Percentiles rank a stretch among this genome's conserved stretches.
These are phyloP conservation scores for Xylariaceae sp. DNA, from an alignment of 2,329 filamentous ascomycete genomes.

Conservation along the genomic window DNA sequence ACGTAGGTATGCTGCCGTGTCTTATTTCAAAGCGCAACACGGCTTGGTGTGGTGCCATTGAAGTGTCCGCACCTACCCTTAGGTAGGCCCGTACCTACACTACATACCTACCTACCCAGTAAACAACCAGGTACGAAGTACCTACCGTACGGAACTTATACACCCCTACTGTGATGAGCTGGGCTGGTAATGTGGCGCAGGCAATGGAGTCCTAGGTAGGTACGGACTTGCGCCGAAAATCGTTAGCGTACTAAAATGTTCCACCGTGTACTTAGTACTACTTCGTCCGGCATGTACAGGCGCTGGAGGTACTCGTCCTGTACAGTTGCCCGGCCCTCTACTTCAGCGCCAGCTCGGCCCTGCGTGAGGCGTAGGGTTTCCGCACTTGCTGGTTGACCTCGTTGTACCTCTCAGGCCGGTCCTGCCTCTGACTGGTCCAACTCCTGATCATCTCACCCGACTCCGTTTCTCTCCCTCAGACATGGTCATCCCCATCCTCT, in stretches of 20 bases:
- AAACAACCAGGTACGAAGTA: too few species aligned
- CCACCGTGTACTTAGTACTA: neutral
- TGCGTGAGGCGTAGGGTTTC: neutral
- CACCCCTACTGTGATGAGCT: neutral
- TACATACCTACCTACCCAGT: too few species aligned
- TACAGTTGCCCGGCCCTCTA: neutral
- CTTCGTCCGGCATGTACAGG: neutral
- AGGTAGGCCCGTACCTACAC: too few species aligned
- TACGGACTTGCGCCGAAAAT: neutral
- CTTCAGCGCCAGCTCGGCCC: neutral
- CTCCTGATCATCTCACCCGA: constrained; percentile 15
- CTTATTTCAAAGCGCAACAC: too few species aligned
- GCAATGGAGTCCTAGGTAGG: neutral
- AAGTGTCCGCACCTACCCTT: too few species aligned
- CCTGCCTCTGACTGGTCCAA: neutral
- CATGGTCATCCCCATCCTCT: constrained; percentile 18
- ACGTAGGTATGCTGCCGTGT: too few species aligned
- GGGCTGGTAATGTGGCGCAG: constrained; percentile 11
- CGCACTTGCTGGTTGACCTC: neutral
- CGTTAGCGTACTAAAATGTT: neutral
- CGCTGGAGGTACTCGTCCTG: neutral
- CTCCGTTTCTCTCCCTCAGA: constrained; percentile 16
- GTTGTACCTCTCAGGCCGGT: neutral
- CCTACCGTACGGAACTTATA: too few species aligned
- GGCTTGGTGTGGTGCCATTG: too few species aligned